Evolutionary conservation across 208 protist genomes (phyloP).

Genomic region (Naegleria fowleri): DNA sequence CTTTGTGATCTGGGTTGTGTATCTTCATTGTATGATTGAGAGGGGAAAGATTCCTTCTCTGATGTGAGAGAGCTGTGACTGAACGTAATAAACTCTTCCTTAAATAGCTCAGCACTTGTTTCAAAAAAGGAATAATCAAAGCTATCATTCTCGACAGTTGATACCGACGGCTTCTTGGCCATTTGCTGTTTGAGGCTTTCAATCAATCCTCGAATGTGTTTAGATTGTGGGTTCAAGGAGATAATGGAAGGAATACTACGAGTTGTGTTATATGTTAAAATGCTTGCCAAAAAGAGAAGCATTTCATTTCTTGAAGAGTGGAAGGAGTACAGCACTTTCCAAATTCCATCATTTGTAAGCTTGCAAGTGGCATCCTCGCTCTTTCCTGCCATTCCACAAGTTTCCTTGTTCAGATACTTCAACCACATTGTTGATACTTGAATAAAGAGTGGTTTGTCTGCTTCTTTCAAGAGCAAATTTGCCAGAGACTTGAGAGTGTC

Average conservation of each 20-base stretch:
- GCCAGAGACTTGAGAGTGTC: neutral
- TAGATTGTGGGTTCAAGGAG: neutral
- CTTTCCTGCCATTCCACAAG: neutral
- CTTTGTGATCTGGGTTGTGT: neutral
- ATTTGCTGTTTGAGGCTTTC: neutral
- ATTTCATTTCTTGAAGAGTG: neutral
- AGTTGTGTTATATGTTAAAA: neutral
- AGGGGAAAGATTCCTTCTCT: no score
- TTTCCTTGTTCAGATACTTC: slow-evolving; percentile 1
- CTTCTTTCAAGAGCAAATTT: neutral
- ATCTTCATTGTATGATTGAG: neutral
- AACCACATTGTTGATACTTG: neutral
- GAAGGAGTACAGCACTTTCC: neutral
- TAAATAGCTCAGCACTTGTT: neutral
- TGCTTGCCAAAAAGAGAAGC: neutral
- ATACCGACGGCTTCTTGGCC: neutral
- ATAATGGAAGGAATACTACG: neutral
- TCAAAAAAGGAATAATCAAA: neutral
- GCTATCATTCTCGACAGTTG: neutral
- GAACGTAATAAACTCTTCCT: neutral
- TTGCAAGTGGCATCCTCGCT: neutral
- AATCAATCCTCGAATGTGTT: neutral
- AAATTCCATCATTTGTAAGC: neutral
- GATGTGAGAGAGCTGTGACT: neutral
- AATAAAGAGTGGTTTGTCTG: neutral